Base-by-base conservation (phyloP, 257 asterid genomes). In the Dorcoceras hygrometricum region DNA sequence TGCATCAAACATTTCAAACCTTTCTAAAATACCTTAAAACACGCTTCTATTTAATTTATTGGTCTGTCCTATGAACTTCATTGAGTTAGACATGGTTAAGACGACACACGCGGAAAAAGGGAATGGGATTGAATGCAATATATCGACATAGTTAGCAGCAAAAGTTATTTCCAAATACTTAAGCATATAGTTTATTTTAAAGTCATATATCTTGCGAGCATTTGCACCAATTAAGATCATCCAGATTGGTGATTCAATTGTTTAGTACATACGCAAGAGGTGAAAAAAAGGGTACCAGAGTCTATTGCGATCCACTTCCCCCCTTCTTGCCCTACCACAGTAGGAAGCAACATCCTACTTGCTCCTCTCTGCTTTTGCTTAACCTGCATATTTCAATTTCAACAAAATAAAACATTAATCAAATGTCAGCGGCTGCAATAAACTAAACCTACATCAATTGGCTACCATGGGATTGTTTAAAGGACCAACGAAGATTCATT, bases 291-390 rank as follows among this genome's bases (percentile, higher is more conserved):
- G 18, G 59, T 83, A 88, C 98, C 98, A 65, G 97, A 84, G 78
- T 93, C 99, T 0, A 93, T 83, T 67, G 90, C 97, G 74, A 90
- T 80, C 99, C 97, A 90, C 70, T 93, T 93, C 62, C 95, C 96
- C 10, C 93, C 95, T 66, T 86, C 96, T 74, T 86, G 89, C 69
- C 99, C 99, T 48, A 86, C 96, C 79, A 93, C 99, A 63, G 86
- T 75, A 14, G 99, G 99, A 67, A 90, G 77, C 80, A 88, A 20
- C 90, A 88, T 82, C 78, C 89, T 88, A 81, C 81, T 85, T 23
- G 82, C 95, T 71, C 99, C 99, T 74, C 71, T 84, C 76, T 93
- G 99, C 87, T 88, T 93, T 75, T 90, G 96, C 82, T 93, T 93
- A 76, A 88, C 94, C 98, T 91, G 80, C 57, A n/a, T n/a, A n/a